Base-by-base conservation (phyloP, 2,329 filamentous ascomycete genomes). In the Hypoxylon sp. region DNA sequence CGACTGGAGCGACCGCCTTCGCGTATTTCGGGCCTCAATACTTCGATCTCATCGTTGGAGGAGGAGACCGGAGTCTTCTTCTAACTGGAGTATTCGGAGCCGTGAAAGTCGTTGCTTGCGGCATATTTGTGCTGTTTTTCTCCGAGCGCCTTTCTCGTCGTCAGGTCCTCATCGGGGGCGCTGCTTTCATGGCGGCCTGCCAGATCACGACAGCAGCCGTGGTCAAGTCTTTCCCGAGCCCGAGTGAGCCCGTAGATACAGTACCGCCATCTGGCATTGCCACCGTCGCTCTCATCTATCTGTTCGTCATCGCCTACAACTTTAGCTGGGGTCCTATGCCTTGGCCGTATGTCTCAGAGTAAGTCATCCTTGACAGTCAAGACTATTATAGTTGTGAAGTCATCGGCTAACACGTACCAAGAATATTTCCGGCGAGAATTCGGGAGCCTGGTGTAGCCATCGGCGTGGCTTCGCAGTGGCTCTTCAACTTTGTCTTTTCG, bases 21-120 rank as follows among this genome's bases (percentile, higher is more conserved):
- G 81, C 81, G 10, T 83, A 83, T 68, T 83, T 82, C 50, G 80
- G 79, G 0, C 81, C 81, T 4, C 81, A 84, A 63, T 83, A 82
- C 69, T 83, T 84, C 67, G 76, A 77, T 17, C 70, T 82, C 0
- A 74, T 83, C 6, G 79, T 82, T 11, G 79, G 79, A 10, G 67
- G 71, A n/a, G 76, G 74, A 0, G 74, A 78, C 40, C 71, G 74
- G 29, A 75, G 76, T 38, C 73, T 84, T 4, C 67, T 84, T 0
- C 66, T 84, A 6, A 83, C 80, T 0, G 81, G 78, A 3, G 79
- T 83, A 50, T 84, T 83, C 61, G 81, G 81, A 10, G 79, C 78
- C 2, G 73, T 83, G 56, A 84, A 84, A 63, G 80, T 84, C 11
- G 66, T 74, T 3, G 78, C 80, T 9, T 83, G 81, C 52, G 71